phyloP scores from a whole-genome alignment of 768 basidiomycete genomes.

The Cantharellus anzutake region DNA sequence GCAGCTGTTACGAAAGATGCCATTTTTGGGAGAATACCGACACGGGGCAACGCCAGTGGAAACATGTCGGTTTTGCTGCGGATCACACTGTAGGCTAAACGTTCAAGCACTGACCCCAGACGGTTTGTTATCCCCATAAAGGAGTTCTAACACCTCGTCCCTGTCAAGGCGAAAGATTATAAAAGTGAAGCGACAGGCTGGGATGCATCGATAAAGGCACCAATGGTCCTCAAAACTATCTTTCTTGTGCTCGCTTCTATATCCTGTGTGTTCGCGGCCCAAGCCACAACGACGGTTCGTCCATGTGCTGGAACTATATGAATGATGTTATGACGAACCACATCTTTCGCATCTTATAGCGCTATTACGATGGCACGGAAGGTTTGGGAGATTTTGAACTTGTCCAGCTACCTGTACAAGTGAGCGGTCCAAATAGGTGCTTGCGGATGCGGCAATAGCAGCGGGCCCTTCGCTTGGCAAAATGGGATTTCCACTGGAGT shows the following conservation, averaged over 20 bases:
- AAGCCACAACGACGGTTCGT: conserved; percentile 2
- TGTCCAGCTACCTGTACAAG: neutral
- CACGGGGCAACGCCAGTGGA: too few species aligned
- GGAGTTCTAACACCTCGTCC: too few species aligned
- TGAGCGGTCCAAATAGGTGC: neutral
- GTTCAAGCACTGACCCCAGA: too few species aligned
- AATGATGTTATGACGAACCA: neutral
- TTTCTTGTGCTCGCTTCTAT: neutral
- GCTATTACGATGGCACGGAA: conserved; percentile 1
- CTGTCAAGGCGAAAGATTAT: too few species aligned
- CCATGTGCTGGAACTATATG: neutral
- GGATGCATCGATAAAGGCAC: too few species aligned
- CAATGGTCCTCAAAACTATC: neutral
- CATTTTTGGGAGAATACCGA: too few species aligned
- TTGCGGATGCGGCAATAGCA: neutral
- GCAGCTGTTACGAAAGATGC: too few species aligned
- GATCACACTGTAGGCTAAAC: too few species aligned
- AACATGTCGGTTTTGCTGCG: too few species aligned
- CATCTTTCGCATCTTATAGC: neutral
- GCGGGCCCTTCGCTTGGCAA: neutral
- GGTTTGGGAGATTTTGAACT: neutral
- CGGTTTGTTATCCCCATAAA: too few species aligned
- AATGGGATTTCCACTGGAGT: neutral
- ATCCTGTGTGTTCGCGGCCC: neutral
- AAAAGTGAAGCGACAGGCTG: too few species aligned